Evolutionary conservation across 495 filamentous ascomycete genomes (phyloP), one percentile per base, ranked within the genome.

Genomic region (Penicillium maclennaniae): DNA sequence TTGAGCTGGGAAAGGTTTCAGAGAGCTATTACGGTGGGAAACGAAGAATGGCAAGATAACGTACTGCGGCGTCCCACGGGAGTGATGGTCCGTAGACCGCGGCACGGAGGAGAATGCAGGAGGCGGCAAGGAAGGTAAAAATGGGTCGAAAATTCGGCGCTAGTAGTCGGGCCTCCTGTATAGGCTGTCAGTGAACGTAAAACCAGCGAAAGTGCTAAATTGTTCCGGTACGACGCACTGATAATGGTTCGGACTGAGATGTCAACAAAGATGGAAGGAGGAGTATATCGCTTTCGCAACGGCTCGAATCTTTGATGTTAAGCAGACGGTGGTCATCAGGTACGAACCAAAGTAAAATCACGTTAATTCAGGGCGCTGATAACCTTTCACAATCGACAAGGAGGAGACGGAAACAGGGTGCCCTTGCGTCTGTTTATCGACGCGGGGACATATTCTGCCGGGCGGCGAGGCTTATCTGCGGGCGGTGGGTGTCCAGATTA

Each of bases 391-490:
- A 31, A 48, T 44, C 20, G n/a, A 9, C 19, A 25, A 19, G 44
- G 44, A 34, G 43, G 6, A 43, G 27, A 25, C 14, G 36, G 49
- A 28, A 43, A 40, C 37, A 53, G 27, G 44, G n/a, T 31, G 54
- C 61, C 70, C 67, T 71, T 71, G 65, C 68, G 51, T 69, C 27
- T 56, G 60, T 61, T 64, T 65, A 63, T 65, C 67, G 47, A 62
- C 61, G 66, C 60, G 68, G 68, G 69, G 31, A 69, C 52, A 27
- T 10, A 61, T 72, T 69, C 58, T 74, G 71, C 69, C 71, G 28
- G 63, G 63, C 65, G 67, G 65, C 65, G 31, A 27, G 41, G 31
- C 49, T 51, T 62, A 54, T 59, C 58, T 43, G 15, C 16, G 17
- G 55, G 60, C 56, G 45, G 51, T 51, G 47, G 19, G 17, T 9